phyloP scores from a whole-genome alignment of 352 stramenopile species.

The Globisporangium paroecandrum region DNA sequence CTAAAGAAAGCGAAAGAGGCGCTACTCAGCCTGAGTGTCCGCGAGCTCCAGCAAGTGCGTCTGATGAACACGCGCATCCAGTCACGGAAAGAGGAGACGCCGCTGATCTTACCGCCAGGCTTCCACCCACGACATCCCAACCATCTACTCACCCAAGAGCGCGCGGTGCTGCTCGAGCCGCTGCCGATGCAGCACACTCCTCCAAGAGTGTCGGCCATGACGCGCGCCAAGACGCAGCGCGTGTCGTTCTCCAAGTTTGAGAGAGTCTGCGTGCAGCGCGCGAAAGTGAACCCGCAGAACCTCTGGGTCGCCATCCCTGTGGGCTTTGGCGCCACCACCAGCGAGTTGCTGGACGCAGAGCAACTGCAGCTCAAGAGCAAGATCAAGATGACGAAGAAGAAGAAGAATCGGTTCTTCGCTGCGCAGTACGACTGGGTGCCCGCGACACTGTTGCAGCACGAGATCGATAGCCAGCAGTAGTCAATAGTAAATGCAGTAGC shows the following conservation, averaged over 20 bases:
- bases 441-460: slow-evolving; percentile 37
- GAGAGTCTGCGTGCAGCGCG: slow-evolving; percentile 34
- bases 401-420: slow-evolving; percentile 24
- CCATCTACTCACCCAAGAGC: slow-evolving; percentile 16
- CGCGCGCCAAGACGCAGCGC: slow-evolving; percentile 32
- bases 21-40: slow-evolving; percentile 27
- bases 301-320: slow-evolving; percentile 64
- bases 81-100: slow-evolving; percentile 30
- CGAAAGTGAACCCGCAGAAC: slow-evolving; percentile 49
- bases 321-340: slow-evolving; percentile 8
- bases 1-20: slow-evolving; percentile 27
- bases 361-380: slow-evolving; percentile 20
- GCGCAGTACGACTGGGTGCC: slow-evolving; percentile 61
- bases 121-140: slow-evolving; percentile 1
- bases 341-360: not conserved
- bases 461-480: not conserved
- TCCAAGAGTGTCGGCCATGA: slow-evolving; percentile 26
- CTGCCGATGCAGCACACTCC: slow-evolving; percentile 29
- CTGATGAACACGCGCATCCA: slow-evolving; percentile 25
- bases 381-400: slow-evolving; percentile 9
- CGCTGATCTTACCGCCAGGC: slow-evolving; percentile 17
- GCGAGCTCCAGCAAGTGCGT: slow-evolving; percentile 16
- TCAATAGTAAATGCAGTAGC: not conserved
- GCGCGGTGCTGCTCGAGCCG: slow-evolving; percentile 32
- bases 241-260: slow-evolving; percentile 49